Conservation (phyloP, 305 asterid genomes). For the Nicotiana rustica region DNA sequence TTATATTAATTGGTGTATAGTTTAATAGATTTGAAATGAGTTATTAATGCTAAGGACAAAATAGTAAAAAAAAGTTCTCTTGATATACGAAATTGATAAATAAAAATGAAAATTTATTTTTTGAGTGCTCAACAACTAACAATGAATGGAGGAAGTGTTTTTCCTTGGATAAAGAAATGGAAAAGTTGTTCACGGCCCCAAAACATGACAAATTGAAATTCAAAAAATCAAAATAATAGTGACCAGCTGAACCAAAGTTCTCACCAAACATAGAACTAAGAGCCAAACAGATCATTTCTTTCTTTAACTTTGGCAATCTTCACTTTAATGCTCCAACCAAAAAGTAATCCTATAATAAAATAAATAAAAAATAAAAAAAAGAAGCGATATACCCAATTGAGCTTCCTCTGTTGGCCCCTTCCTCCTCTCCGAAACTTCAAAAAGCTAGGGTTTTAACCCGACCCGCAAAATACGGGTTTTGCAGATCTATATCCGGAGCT, state of each 20-base stretch:
- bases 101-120: no score
- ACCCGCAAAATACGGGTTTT: slow-evolving; percentile 46
- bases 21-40: no score
- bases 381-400: background rate
- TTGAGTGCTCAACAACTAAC: no score
- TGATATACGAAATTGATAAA: no score
- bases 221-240: background rate
- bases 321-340: slow-evolving; percentile 19
- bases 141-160: no score
- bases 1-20: no score
- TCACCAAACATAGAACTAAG: background rate
- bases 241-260: background rate
- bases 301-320: background rate
- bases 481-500: slow-evolving; percentile 61
- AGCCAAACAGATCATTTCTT: background rate
- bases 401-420: slow-evolving; percentile 31
- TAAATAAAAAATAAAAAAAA: background rate
- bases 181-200: background rate
- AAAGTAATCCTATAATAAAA: background rate
- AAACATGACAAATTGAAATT: background rate
- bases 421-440: background rate
- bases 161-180: background rate
- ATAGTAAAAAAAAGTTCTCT: no score
- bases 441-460: slow-evolving; percentile 69
- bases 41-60: no score